Percentiles rank a stretch among this genome's conserved stretches.
These are phyloP conservation scores for Hyaloscypha bicolor DNA, from an alignment of 495 filamentous ascomycete species.

Conservation along the genomic window DNA sequence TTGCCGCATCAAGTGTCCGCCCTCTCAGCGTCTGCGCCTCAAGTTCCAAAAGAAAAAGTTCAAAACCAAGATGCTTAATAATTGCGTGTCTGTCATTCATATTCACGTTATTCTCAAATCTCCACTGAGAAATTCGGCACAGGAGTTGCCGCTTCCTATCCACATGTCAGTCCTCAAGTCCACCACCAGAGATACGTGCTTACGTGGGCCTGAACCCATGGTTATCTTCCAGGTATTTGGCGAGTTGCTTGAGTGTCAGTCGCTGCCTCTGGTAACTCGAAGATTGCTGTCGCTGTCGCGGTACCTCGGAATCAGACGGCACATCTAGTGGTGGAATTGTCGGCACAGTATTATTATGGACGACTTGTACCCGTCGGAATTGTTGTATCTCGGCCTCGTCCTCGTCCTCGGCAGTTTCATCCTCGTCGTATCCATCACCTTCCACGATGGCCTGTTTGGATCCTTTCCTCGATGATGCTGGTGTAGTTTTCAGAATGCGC, in stretches of 20 bases:
- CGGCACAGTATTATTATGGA: no score
- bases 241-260: conserved; percentile 5
- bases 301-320: no score
- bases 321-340: no score
- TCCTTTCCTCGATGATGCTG: no score
- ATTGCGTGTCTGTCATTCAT: background rate
- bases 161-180: background rate
- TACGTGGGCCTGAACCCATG: conserved; percentile 9
- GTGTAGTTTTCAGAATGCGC: no score
- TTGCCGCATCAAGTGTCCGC: background rate
- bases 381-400: no score
- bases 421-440: no score
- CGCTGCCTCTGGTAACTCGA: no score
- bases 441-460: no score
- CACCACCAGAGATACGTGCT: background rate
- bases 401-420: no score
- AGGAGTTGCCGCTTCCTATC: conserved; percentile 2
- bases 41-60: background rate
- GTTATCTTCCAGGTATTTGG: background rate
- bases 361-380: no score
- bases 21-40: background rate
- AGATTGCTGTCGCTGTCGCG: no score
- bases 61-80: background rate
- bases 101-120: conserved; percentile 13
- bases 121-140: conserved; percentile 1